Conservation (phyloP, 345 rosid genomes). For the Toxicodendron radicans region DNA sequence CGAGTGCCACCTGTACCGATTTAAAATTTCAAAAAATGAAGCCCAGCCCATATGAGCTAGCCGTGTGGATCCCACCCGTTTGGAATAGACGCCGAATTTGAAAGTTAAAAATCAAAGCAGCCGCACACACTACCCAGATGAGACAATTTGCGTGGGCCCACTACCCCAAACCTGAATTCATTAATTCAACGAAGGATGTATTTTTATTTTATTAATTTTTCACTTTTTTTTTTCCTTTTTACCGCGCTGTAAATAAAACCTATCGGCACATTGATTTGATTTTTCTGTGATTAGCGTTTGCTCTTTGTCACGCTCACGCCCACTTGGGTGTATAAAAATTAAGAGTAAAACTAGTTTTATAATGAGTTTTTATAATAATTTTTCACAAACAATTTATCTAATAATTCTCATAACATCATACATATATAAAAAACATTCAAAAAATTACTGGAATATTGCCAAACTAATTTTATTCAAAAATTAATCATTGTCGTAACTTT, state of each 20-base stretch:
- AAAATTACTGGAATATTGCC: too few relatives aligned
- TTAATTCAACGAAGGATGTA: neutral
- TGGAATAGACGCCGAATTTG: neutral
- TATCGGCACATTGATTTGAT: neutral
- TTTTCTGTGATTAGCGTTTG: neutral
- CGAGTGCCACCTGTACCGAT: too few relatives aligned
- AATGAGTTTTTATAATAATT: too few relatives aligned
- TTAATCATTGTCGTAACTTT: neutral
- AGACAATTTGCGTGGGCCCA: neutral
- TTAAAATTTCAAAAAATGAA: too few relatives aligned
- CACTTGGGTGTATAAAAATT: neutral
- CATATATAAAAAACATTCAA: too few relatives aligned
- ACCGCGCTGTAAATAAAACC: neutral
- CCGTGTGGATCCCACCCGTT: conserved; percentile 7
- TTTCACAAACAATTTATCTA: too few relatives aligned
- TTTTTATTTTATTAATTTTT: neutral
- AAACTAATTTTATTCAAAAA: too few relatives aligned
- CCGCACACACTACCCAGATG: neutral
- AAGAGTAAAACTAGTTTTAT: too few relatives aligned
- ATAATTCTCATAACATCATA: too few relatives aligned
- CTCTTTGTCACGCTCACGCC: neutral
- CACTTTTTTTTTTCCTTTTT: neutral
- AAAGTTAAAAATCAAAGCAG: neutral
- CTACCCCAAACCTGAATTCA: too few relatives aligned
- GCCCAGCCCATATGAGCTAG: too few relatives aligned